Conservation (phyloP, 139 green algal genomes). For the Nannochloris sp. region DNA sequence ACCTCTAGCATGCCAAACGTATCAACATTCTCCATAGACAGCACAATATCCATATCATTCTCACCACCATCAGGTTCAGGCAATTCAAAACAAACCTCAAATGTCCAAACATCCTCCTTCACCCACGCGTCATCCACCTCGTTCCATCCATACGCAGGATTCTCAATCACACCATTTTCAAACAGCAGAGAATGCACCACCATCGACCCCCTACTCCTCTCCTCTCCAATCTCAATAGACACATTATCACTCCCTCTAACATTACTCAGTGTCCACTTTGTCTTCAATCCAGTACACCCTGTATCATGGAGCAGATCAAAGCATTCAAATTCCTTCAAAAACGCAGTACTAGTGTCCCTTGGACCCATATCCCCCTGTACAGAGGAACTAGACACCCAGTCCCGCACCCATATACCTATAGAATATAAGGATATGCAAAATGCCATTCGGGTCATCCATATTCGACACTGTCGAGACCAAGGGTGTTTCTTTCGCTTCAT, state of each 20-base stretch:
- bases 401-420: too few species aligned
- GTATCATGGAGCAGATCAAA: too few species aligned
- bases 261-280: conserved; percentile 13
- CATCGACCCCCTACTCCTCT: neutral
- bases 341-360: too few species aligned
- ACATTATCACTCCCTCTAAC: conserved; percentile 13
- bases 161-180: neutral
- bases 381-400: too few species aligned
- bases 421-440: too few species aligned
- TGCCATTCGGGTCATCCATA: too few species aligned
- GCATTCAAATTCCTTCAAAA: too few species aligned
- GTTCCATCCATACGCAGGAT: conserved; percentile 36
- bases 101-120: conserved; percentile 48
- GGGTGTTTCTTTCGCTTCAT: too few species aligned
- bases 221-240: neutral
- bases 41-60: neutral
- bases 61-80: neutral
- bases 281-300: too few species aligned
- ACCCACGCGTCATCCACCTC: conserved; percentile 45
- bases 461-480: too few species aligned
- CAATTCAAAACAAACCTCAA: conserved; percentile 26
- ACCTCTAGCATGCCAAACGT: conserved; percentile 43
- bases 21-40: conserved; percentile 31
- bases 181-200: conserved; percentile 1
- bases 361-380: too few species aligned